Conservation (phyloP, 352 stramenopile genomes). For the Phytophthora pseudosyringae region DNA sequence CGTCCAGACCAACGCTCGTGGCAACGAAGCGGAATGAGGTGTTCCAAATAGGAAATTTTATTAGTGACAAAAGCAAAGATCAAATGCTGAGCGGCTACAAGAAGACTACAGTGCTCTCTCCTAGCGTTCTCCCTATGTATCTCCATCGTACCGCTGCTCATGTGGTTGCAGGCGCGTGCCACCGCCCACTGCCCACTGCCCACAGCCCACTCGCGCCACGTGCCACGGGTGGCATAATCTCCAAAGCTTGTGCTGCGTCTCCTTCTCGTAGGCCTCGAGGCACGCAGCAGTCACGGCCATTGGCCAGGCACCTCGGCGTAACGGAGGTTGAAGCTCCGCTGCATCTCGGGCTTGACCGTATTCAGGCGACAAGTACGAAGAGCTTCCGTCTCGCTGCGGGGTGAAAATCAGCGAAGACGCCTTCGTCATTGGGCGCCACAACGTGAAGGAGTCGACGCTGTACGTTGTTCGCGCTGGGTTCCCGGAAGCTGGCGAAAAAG, state of each 20-base stretch:
- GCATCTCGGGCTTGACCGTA: neutral
- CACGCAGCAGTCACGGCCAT: neutral
- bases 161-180: neutral
- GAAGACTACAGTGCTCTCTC: neutral
- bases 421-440: constrained; percentile 73
- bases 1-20: too few species aligned
- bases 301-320: neutral
- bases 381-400: constrained; percentile 52
- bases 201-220: neutral
- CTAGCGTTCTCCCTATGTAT: too few species aligned
- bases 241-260: neutral
- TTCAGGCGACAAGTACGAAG: constrained; percentile 18
- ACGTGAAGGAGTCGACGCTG: constrained; percentile 63
- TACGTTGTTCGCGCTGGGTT: constrained; percentile 58
- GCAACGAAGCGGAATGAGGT: too few species aligned
- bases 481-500: constrained; percentile 15
- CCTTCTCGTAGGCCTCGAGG: neutral
- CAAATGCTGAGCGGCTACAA: neutral
- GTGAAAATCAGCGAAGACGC: constrained; percentile 44
- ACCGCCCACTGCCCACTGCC: neutral
- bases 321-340: neutral
- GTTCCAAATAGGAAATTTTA: neutral
- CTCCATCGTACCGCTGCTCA: neutral
- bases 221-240: neutral
- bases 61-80: neutral